Evolutionary conservation across 2,329 filamentous ascomycete genomes (phyloP).

Genomic region (Chrysoporthe deuterocubensis): DNA sequence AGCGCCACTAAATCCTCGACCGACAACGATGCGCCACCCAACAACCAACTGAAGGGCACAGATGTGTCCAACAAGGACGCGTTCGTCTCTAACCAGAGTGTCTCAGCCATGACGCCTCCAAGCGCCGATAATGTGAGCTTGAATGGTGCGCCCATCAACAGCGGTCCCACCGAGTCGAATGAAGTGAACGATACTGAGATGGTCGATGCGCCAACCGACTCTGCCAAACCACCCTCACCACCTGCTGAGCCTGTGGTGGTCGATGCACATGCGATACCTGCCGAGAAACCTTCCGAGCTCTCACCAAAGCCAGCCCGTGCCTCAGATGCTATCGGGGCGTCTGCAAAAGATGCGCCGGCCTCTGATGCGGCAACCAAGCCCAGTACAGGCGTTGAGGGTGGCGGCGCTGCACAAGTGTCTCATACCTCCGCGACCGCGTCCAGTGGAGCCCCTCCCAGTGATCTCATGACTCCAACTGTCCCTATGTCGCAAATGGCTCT

Average conservation of each 20-base stretch:
- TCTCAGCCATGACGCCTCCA: constrained; percentile 27
- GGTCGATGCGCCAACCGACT: constrained; percentile 35
- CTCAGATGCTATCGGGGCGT: constrained; percentile 3
- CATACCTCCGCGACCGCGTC: constrained; percentile 33
- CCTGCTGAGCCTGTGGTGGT: constrained; percentile 19
- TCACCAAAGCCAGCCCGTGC: constrained; percentile 4
- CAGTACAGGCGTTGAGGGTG: constrained; percentile 5
- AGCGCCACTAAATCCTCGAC: constrained; percentile 8
- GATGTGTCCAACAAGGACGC: constrained; percentile 33
- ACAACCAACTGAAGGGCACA: constrained; percentile 22
- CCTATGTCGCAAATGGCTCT: constrained; percentile 46
- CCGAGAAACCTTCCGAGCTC: constrained; percentile 10
- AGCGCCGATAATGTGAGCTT: constrained; percentile 20
- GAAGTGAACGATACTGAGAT: constrained; percentile 36
- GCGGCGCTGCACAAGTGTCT: background rate
- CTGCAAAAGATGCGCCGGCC: constrained; percentile 1
- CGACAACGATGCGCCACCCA: constrained; percentile 9
- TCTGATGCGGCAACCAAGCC: constrained; percentile 5
- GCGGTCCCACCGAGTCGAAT: constrained; percentile 18
- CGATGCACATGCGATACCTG: constrained; percentile 8
- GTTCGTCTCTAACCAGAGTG: constrained; percentile 36
- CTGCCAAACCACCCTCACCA: constrained; percentile 26
- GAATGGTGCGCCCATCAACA: constrained; percentile 16
- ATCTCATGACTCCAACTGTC: constrained; percentile 42
- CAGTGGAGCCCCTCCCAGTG: constrained; percentile 37